Conservation (phyloP, 164 flowering plant genomes). For the Annona cherimola region DNA sequence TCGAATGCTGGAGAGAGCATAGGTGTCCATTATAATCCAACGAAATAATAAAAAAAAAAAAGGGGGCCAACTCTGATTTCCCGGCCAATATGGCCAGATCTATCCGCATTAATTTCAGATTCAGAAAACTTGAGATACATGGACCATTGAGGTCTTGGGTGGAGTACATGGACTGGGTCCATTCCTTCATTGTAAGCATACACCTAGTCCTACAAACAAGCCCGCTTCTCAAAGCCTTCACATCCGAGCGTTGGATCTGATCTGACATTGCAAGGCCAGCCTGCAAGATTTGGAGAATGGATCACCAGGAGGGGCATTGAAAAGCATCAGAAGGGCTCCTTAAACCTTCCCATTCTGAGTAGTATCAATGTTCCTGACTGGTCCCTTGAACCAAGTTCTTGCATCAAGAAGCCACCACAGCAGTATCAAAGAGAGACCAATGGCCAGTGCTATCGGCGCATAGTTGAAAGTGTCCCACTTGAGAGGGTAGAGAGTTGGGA, state of each 20-base stretch:
- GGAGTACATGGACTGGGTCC: no score
- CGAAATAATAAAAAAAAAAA: no score
- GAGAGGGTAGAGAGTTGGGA: slow-evolving; percentile 61
- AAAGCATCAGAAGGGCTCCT: neutral
- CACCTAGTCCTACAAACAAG: neutral
- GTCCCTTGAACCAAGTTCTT: slow-evolving; percentile 70
- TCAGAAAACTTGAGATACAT: no score
- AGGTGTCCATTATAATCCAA: no score
- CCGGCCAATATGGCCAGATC: no score
- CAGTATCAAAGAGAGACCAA: slow-evolving; percentile 42
- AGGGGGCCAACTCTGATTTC: no score
- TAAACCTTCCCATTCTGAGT: slow-evolving; percentile 21
- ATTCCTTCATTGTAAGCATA: no score
- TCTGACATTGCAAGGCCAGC: neutral
- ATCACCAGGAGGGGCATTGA: neutral
- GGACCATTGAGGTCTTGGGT: no score
- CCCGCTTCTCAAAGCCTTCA: neutral
- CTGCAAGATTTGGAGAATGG: no score
- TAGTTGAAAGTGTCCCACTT: slow-evolving; percentile 59
- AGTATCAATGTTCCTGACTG: slow-evolving; percentile 58
- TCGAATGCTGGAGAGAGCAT: no score
- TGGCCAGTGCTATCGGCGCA: slow-evolving; percentile 54
- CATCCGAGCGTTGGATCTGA: neutral
- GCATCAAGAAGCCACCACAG: slow-evolving; percentile 76
- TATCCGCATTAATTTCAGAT: no score